Evolutionary conservation across 2,329 filamentous ascomycete genomes (phyloP).

Genomic region (Hawksworthiomyces lignivorus): DNA sequence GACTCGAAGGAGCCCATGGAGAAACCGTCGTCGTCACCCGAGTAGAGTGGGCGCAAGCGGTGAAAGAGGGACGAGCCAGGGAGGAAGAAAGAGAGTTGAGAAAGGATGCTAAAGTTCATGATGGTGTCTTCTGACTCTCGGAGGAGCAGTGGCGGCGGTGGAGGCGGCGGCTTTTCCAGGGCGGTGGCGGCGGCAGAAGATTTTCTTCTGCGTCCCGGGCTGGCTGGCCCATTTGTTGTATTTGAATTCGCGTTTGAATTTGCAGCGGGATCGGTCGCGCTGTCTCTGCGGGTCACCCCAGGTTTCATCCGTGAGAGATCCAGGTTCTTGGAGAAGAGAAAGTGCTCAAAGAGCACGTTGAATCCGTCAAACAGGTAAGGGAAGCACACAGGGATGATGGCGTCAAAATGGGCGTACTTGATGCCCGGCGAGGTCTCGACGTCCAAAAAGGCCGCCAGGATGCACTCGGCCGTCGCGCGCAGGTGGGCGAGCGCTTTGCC

Average conservation of each 20-base stretch:
- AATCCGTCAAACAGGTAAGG: slow-evolving; percentile 63
- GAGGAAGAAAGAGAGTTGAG: slow-evolving; percentile 67
- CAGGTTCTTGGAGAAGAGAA: slow-evolving; percentile 65
- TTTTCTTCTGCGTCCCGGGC: background rate
- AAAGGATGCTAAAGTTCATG: slow-evolving; percentile 54
- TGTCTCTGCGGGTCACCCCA: background rate
- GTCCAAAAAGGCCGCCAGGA: slow-evolving; percentile 58
- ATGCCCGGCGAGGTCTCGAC: slow-evolving; percentile 58
- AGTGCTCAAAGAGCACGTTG: slow-evolving; percentile 63
- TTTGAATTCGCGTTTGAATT: too few species aligned
- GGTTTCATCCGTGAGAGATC: slow-evolving; percentile 49
- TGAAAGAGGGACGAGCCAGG: slow-evolving; percentile 57
- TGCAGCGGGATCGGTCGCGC: background rate
- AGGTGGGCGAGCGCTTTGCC: slow-evolving; percentile 51
- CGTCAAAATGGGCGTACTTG: slow-evolving; percentile 53
- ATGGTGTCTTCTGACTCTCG: slow-evolving; percentile 48
- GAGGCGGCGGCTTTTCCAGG: slow-evolving; percentile 1
- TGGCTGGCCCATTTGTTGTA: slow-evolving; percentile 2
- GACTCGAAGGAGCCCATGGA: slow-evolving; percentile 71
- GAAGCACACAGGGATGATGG: slow-evolving; percentile 50
- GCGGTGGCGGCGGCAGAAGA: background rate
- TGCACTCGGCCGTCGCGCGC: slow-evolving; percentile 52
- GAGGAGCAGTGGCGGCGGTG: slow-evolving; percentile 34
- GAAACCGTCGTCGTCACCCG: slow-evolving; percentile 63
- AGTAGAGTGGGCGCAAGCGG: slow-evolving; percentile 59